Base-by-base conservation (phyloP, 2,329 filamentous ascomycete genomes). In the Albophoma yamanashiensis region DNA sequence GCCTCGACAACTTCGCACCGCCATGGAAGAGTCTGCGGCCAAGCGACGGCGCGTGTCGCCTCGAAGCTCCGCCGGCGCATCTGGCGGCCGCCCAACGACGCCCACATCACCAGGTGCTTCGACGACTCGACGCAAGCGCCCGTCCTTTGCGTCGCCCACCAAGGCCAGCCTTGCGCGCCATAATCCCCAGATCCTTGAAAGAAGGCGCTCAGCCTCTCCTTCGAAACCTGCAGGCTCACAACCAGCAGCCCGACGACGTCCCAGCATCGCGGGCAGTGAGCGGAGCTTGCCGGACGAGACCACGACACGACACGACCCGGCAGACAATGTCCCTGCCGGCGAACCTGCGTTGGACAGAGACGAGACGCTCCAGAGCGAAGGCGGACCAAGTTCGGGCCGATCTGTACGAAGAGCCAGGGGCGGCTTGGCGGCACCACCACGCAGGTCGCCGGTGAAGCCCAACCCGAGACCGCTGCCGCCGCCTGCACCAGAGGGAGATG, bases 101-200 rank as follows among this genome's bases (percentile, higher is more conserved):
- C 65, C 61, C 6, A 60, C 58, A 27, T 57, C 60, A 12, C 43
- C 62, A 55, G 55, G 22, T 40, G 64, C 63, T 20, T 66, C 62
- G 45, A 60, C 58, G 39, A 65, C 68, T 42, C 69, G 65, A 61
- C 71, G 66, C 39, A 67, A 67, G 55, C 78, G 79, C 1, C 79
- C 82, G 0, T 88, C 85, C 0, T 89, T 85, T 67, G 82, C 82
- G 59, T 88, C 86, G n/a, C 86, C 87, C 0, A 88, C 86, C 0
- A 84, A 79, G 68, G 79, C 86, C 15, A 89, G 84, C 66, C 72
- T 88, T 17, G 77, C 84, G 60, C 81, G 82, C 63, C 80, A 82
- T 56, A 82, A 88, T 62, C 83, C 85, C 0, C 79, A 84, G 14
- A 75, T 86, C 8, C 71, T 86, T 40, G 74, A 78, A 60, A 76